Evolutionary conservation across 495 filamentous ascomycete genomes (phyloP).

Genomic region (Elaphomyces granulatus): DNA sequence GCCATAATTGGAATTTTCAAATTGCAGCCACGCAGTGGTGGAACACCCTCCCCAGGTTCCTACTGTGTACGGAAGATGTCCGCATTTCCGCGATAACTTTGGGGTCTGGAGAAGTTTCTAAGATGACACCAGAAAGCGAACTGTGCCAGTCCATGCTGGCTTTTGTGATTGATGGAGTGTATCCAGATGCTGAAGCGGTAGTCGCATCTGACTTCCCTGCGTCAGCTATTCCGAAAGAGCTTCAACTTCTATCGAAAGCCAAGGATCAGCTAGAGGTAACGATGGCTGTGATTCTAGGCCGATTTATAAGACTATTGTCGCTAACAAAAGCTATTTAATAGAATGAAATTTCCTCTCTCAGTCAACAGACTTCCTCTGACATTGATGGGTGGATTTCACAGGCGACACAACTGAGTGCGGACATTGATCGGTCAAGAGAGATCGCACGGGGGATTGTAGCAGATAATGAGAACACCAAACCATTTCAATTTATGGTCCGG

Average conservation of each 20-base stretch:
- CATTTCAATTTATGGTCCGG: constrained; percentile 41
- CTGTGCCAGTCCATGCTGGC: constrained; percentile 55
- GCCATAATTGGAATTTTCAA: too few species aligned
- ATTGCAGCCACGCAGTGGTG: too few species aligned
- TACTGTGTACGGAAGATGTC: too few species aligned
- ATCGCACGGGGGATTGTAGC: constrained; percentile 63
- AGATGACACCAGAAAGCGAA: too few species aligned
- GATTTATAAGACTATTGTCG: background rate
- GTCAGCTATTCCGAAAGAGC: constrained; percentile 42
- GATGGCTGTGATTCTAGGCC: constrained; percentile 5
- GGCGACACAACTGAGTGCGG: constrained; percentile 66
- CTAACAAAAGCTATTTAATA: constrained; percentile 15
- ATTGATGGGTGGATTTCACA: constrained; percentile 74
- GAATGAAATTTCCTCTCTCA: constrained; percentile 57
- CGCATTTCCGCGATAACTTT: too few species aligned
- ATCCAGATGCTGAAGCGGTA: constrained; percentile 57
- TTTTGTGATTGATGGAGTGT: constrained; percentile 54
- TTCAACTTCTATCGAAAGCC: constrained; percentile 49
- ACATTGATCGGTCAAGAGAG: constrained; percentile 57
- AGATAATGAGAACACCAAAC: constrained; percentile 49
- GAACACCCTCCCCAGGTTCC: too few species aligned
- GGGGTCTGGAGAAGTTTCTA: too few species aligned
- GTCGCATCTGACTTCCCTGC: constrained; percentile 47
- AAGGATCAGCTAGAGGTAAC: constrained; percentile 59
- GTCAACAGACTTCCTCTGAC: constrained; percentile 58